Percentiles rank a stretch among this genome's conserved stretches.
phyloP scores from a whole-genome alignment of 345 rosid species.

The Trapa incisa region DNA sequence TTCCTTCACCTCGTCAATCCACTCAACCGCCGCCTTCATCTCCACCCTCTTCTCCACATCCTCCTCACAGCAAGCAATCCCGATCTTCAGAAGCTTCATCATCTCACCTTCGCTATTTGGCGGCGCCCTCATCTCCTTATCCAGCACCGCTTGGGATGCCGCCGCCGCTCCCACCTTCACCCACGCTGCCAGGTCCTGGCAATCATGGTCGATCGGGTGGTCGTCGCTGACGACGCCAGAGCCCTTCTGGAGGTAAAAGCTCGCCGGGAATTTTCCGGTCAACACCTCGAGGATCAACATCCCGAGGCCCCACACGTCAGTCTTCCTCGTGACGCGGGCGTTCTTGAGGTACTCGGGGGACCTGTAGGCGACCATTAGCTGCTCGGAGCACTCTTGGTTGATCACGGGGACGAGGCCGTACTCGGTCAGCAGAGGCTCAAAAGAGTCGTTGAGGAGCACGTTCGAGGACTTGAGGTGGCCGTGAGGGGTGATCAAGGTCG shows the following conservation, averaged over 20 bases:
- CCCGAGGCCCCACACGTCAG: slow-evolving; percentile 79
- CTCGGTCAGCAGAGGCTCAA: slow-evolving; percentile 57
- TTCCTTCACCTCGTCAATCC: slow-evolving; percentile 29
- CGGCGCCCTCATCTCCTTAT: slow-evolving; percentile 36
- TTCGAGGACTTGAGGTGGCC: slow-evolving; percentile 92
- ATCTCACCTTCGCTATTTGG: slow-evolving; percentile 31
- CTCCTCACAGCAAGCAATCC: slow-evolving; percentile 48
- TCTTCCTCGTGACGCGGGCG: slow-evolving; percentile 67
- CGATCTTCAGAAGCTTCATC: slow-evolving; percentile 49
- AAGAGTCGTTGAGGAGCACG: slow-evolving; percentile 38
- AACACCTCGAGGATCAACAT: slow-evolving; percentile 63
- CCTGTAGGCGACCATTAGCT: slow-evolving; percentile 81
- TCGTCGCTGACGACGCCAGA: no score
- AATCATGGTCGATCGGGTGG: slow-evolving; percentile 18
- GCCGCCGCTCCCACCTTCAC: slow-evolving; percentile 19
- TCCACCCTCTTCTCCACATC: slow-evolving; percentile 69
- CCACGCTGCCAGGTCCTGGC: slow-evolving; percentile 33
- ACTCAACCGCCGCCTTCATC: slow-evolving; percentile 20
- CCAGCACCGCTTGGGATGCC: slow-evolving; percentile 26
- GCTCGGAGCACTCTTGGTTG: slow-evolving; percentile 67
- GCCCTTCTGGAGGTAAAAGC: slow-evolving; percentile 24
- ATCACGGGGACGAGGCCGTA: slow-evolving; percentile 63
- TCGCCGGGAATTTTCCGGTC: slow-evolving; percentile 52
- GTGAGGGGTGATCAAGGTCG: slow-evolving; percentile 61
- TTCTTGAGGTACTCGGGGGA: slow-evolving; percentile 62